Evolutionary conservation across 805 yeast genomes (phyloP).

Genomic region (Candida boidinii): DNA sequence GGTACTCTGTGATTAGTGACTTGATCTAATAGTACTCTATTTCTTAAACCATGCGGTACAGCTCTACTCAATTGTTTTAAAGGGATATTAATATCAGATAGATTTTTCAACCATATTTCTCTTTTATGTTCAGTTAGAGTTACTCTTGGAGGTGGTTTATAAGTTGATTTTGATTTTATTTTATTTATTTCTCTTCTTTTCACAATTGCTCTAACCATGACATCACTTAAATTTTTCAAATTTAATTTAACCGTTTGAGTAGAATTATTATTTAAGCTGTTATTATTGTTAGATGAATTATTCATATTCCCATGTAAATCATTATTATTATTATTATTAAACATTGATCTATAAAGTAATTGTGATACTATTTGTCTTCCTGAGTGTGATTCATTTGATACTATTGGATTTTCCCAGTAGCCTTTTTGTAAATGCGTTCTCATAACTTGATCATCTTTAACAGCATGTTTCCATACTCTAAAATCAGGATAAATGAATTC

Average conservation of each 20-base stretch:
- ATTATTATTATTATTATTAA: slow-evolving; percentile 7
- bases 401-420: slow-evolving; percentile 52
- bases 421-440: slow-evolving; percentile 61
- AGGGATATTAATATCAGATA: slow-evolving; percentile 62
- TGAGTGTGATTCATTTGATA: slow-evolving; percentile 59
- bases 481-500: slow-evolving; percentile 54
- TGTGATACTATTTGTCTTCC: slow-evolving; percentile 51
- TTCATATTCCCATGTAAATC: slow-evolving; percentile 8
- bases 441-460: slow-evolving; percentile 45
- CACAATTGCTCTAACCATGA: slow-evolving; percentile 40
- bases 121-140: slow-evolving; percentile 81
- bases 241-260: slow-evolving; percentile 15
- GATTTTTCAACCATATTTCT: slow-evolving; percentile 78
- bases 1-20: slow-evolving; percentile 65
- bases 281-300: slow-evolving; percentile 16
- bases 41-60: slow-evolving; percentile 85
- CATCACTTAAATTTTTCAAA: slow-evolving; percentile 35
- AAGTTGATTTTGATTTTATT: slow-evolving; percentile 41
- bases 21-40: slow-evolving; percentile 64
- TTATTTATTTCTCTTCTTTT: slow-evolving; percentile 36
- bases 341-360: slow-evolving; percentile 11
- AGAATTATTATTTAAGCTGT: slow-evolving; percentile 5
- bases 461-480: slow-evolving; percentile 57
- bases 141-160: slow-evolving; percentile 81
- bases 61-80: slow-evolving; percentile 62